A percentile compares a stretch with the other conserved stretches of the same genome.
Conservation (phyloP, 495 filamentous ascomycete species). For the Penicillium waksmanii region DNA sequence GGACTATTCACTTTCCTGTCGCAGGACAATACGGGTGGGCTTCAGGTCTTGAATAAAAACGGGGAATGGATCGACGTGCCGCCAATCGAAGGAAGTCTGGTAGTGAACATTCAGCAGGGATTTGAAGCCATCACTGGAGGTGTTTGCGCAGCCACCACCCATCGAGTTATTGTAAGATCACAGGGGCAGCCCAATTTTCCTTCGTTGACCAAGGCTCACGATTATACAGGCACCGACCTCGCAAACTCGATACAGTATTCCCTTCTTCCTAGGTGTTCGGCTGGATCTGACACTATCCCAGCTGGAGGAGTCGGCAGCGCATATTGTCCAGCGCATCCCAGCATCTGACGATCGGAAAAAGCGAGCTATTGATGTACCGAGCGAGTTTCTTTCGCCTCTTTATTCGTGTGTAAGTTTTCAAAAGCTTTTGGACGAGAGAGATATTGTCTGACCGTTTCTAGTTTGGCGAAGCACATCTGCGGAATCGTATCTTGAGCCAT, state of each 20-base stretch:
- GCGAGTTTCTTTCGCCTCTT: conserved; percentile 46
- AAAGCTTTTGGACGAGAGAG: not conserved
- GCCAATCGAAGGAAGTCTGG: conserved; percentile 51
- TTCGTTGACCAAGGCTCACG: not conserved
- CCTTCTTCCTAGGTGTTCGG: conserved; percentile 89
- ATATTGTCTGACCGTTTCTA: conserved; percentile 17
- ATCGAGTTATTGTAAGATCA: conserved; percentile 63
- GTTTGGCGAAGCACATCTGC: conserved; percentile 55
- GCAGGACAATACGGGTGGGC: conserved; percentile 56
- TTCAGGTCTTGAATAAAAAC: conserved; percentile 55
- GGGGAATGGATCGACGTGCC: conserved; percentile 54
- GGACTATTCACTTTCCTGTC: conserved; percentile 60
- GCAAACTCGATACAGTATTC: conserved; percentile 72
- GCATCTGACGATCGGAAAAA: conserved; percentile 41
- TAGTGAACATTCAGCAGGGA: conserved; percentile 76
- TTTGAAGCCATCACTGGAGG: conserved; percentile 88
- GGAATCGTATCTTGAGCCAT: conserved; percentile 89
- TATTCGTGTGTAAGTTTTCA: conserved; percentile 44
- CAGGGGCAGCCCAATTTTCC: not conserved
- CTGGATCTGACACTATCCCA: conserved; percentile 75
- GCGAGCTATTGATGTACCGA: conserved; percentile 45
- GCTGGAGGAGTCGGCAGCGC: conserved; percentile 39
- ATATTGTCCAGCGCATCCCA: conserved; percentile 43
- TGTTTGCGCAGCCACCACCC: conserved; percentile 83
- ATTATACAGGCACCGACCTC: conserved; percentile 39